Evolutionary conservation across 1,284 basidiomycete species (phyloP), one percentile per base, ranked within the genome.

Genomic region (Macrocybe sp.): DNA sequence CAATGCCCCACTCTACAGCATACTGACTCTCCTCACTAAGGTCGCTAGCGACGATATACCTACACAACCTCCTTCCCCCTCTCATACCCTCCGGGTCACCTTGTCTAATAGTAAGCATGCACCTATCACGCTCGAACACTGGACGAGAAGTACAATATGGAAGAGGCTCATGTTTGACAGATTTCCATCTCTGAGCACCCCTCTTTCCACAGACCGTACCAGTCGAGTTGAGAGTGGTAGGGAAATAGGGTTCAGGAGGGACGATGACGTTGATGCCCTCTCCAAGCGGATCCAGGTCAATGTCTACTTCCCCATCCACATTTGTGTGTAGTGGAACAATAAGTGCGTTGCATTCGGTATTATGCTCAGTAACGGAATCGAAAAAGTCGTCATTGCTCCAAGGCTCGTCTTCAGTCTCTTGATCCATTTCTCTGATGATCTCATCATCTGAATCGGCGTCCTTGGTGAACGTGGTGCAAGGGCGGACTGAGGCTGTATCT

Each of bases 1-100:
- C 96, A 52, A 98, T 95, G 1, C 90, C 93, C 92, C 93, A 96
- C 64, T 96, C 92, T 6, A 96, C 80, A 0, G 94, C 93, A 66
- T 92, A 97, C 34, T 87, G 76, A 66, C 83, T 86, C 71, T 96
- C 94, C 57, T 97, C 90, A 54, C 89, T 93, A 57, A 98, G 66
- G 75, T 99, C 96, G 60, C 92, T 96, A 2, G 92, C 89, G 12
- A 98, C 87, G 5, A 97, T 76, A 65, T 98, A 99, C 39, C 78
- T 76, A 58, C 83, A 82, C 51, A 68, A 72, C 50, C 79, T 76
- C 14, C 14, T 14, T 56, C 87, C 75, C 30, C 75, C 78, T n/a
- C 76, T 76, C 36, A 75, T 76, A 0, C 62, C 71, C 34, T 75
- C 78, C 0, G 90, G 89, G 53, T 89, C 78, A 2, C 92, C 93